Base-by-base conservation (phyloP, 1,139 yeast genomes). In the Kodamaea sp. region DNA sequence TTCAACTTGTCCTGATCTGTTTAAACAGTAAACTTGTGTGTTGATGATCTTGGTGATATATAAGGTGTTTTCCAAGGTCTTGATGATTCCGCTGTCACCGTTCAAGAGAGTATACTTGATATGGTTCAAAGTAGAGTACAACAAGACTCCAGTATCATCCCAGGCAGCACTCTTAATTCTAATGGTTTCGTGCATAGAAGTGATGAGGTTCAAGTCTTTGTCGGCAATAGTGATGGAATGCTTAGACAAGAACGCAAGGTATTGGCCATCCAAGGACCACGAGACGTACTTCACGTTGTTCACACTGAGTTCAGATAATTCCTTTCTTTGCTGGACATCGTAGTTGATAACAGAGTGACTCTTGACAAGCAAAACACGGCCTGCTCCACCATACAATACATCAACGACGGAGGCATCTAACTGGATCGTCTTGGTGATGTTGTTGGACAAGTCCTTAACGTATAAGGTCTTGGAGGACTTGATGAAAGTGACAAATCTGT, bases 141-240 rank as follows among this genome's bases (percentile, higher is more conserved):
- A 74, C 58, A 94, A 74, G 24, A 94, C 95, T 30, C 94, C 94
- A 30, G 87, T 73, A 51, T 89, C 97, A 59, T 92, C 98, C 97
- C 97, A 94, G 9, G 96, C 89, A 31, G 97, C 97, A 66, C 95
- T 83, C 70, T 94, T 94, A 54, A 94, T 88, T 61, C 98, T 77
- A 49, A 94, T 92, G 4, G 98, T 92, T 66, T 94, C 99, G 58
- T 90, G 97, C 78, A 90, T 76, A 4, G 95, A 82, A 34, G 92
- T 83, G 27, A 89, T 73, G 44, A 82, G 67, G 56, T 88, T 89
- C 51, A 92, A 74, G 46, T 80, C 82, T 59, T 79, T 84, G 51
- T 80, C 83, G 21, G 88, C 95, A 51, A 92, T 81, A 7, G 96
- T 85, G 48, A 94, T 86, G 19, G 95, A 85, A 63, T 94, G 99